Conservation (phyloP, 495 filamentous ascomycete genomes). For the Bathelium albidoporum region DNA sequence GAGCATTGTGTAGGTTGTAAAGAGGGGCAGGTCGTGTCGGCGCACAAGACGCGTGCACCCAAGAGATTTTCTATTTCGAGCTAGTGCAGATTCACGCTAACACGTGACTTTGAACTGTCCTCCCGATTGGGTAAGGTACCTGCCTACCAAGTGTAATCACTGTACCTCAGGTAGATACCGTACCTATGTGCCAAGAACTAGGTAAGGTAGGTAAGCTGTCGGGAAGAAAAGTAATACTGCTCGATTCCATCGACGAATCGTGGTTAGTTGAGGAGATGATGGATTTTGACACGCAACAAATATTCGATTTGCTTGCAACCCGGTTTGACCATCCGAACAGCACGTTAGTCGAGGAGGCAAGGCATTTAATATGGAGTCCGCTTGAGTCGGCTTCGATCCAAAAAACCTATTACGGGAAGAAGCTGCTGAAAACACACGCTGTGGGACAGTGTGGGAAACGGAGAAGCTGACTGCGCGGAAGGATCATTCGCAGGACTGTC, state of each 20-base stretch:
- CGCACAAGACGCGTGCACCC: no score
- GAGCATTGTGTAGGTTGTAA: no score
- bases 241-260: constrained; percentile 1
- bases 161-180: no score
- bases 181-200: no score
- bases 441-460: constrained; percentile 5
- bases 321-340: constrained; percentile 1
- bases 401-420: constrained; percentile 7
- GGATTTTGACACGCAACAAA: constrained; percentile 5
- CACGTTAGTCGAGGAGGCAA: constrained; percentile 2
- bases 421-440: not conserved
- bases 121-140: no score
- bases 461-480: not conserved
- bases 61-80: no score
- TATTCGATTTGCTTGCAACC: not conserved
- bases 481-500: constrained; percentile 7
- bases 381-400: constrained; percentile 7
- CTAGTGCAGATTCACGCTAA: no score
- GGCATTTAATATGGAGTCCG: constrained; percentile 2
- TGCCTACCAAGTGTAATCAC: no score
- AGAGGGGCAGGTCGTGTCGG: no score
- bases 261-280: not conserved
- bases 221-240: constrained; percentile 6
- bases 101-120: no score
- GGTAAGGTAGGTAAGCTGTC: not conserved